Evolutionary conservation across 2,329 filamentous ascomycete species (phyloP), one percentile per base, ranked within the genome.

Genomic region (Arthrobotrys entomopaga): DNA sequence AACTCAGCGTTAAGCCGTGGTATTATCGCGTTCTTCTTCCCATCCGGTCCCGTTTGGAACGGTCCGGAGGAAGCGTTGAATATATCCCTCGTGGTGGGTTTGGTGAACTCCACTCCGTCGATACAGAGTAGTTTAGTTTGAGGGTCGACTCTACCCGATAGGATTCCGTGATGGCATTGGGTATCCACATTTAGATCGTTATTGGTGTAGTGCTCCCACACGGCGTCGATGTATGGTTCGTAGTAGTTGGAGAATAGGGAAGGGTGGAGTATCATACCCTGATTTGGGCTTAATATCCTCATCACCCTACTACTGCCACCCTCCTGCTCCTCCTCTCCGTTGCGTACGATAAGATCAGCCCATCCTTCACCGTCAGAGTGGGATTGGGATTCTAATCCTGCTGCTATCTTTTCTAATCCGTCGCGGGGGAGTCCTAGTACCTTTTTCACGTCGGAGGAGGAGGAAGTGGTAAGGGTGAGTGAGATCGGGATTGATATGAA

Each of bases 1-100:
- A 94, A 87, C 0, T 89, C 90, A 0, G 91, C 91, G 0, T 89
- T 86, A 13, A 95, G 82, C n/a, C 91, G 85, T 0, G 92, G 77
- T 83, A 84, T 69, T 82, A 84, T 2, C 79, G 82, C 2, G 65
- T 70, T 0, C 81, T 80, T 3, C 77, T 77, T 11, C 80, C 82
- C 15, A 81, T 82, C 46, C 81, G 82, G 13, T 80, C 63, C 74
- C 11, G 72, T 71, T 58, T 64, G 61, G 77, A 90, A 90, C 0
- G 88, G 87, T 0, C 88, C 88, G 1, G 85, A 87, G 77, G 86
- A 88, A 81, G 88, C 90, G 40, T 85, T 85, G 79, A 91, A 87
- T 75, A 92, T 89, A 80, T 91, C 89, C 11, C 82, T 82, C 1
- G 86, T 86, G 0, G 82, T 84, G 0, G 89, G 89, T 69, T 85